Evolutionary conservation across 306 rosid genomes (phyloP).

Genomic region (Casuarina glauca): DNA sequence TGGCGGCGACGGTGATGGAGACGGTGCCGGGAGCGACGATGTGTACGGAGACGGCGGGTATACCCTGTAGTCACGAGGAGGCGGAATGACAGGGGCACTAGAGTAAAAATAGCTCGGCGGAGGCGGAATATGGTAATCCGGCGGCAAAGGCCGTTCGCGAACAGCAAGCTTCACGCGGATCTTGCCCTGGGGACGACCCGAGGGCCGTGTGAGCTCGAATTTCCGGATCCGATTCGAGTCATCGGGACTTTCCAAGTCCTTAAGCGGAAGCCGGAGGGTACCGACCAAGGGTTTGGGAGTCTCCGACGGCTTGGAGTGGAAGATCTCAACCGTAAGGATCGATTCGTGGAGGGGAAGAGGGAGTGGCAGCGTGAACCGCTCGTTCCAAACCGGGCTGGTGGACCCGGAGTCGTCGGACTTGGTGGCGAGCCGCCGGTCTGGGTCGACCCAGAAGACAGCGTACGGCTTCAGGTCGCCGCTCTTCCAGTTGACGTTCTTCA

Average conservation of each 20-base stretch:
- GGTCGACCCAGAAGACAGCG: constrained; percentile 84
- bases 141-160: constrained; percentile 53
- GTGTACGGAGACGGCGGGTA: constrained; percentile 48
- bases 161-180: constrained; percentile 66
- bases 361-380: constrained; percentile 76
- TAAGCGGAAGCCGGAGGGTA: constrained; percentile 58
- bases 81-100: constrained; percentile 38
- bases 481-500: constrained; percentile 91
- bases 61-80: constrained; percentile 55
- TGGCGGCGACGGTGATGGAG: constrained; percentile 3
- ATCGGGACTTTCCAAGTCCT: constrained; percentile 44
- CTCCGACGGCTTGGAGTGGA: constrained; percentile 89
- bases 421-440: constrained; percentile 79
- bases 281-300: constrained; percentile 84
- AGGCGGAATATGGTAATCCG: constrained; percentile 48
- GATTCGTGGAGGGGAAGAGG: constrained; percentile 46
- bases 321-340: constrained; percentile 74
- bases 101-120: constrained; percentile 40
- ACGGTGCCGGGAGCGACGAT: constrained; percentile 12
- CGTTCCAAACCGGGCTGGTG: constrained; percentile 82
- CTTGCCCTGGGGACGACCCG: constrained; percentile 86
- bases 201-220: constrained; percentile 64
- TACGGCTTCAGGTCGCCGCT: constrained; percentile 79
- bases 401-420: constrained; percentile 82
- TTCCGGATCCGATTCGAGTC: constrained; percentile 47